These are phyloP conservation scores for Pyrenochaeta sp. DNA, from an alignment of 2,329 filamentous ascomycete species.

Conservation along the genomic window DNA sequence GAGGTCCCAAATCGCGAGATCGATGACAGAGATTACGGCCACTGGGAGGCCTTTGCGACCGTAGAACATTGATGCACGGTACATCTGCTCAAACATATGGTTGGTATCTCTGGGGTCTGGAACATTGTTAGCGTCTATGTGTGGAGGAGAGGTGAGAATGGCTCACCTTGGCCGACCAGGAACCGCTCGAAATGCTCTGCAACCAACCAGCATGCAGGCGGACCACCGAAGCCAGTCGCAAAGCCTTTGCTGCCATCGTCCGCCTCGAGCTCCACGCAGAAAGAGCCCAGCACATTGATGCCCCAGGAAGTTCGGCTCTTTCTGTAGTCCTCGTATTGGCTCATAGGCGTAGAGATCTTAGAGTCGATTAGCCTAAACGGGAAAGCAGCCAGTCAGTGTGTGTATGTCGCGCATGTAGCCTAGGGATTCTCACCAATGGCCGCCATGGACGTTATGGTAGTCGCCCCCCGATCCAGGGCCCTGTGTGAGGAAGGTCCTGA, in stretches of 20 bases:
- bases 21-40: conserved; percentile 92
- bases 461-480: conserved; percentile 66
- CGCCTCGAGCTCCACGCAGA: conserved; percentile 88
- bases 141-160: background rate
- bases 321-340: conserved; percentile 86
- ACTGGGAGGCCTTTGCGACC: conserved; percentile 90
- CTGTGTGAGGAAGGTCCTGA: conserved; percentile 76
- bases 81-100: conserved; percentile 95
- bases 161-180: conserved; percentile 75
- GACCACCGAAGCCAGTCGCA: conserved; percentile 92
- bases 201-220: conserved; percentile 92
- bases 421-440: conserved; percentile 64
- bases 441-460: conserved; percentile 88
- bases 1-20: conserved; percentile 91
- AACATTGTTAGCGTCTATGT: background rate
- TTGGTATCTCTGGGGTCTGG: conserved; percentile 88
- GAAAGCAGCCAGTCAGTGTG: background rate
- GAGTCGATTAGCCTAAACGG: conserved; percentile 80
- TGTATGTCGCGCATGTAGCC: background rate
- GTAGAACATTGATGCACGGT: conserved; percentile 95
- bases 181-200: conserved; percentile 95
- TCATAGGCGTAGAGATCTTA: conserved; percentile 92
- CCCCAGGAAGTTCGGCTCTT: conserved; percentile 91
- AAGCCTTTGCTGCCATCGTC: conserved; percentile 93
- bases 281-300: conserved; percentile 93